Conservation (phyloP, 2,329 filamentous ascomycete species). For the Aspergillus fischeri region DNA sequence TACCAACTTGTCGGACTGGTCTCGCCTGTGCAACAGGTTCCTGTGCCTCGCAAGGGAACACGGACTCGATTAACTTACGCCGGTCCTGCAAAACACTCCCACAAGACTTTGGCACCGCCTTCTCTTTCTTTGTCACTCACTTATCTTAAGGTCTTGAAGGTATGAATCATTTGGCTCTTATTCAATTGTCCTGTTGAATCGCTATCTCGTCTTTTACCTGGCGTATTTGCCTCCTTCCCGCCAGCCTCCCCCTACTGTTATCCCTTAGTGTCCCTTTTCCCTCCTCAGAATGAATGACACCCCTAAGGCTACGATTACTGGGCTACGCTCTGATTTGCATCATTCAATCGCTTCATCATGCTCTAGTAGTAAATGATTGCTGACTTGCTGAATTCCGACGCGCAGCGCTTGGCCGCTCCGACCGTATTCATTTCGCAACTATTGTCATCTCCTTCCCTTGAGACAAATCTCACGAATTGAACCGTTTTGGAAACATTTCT, state of each 20-base stretch:
- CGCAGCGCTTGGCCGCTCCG: constrained; percentile 27
- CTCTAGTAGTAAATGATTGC: constrained; percentile 6
- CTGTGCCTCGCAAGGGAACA: constrained; percentile 9
- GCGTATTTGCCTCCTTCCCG: neutral
- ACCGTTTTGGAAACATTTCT: constrained; percentile 8
- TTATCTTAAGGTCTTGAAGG: constrained; percentile 25
- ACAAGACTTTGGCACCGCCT: constrained; percentile 13
- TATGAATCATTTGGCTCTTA: constrained; percentile 16
- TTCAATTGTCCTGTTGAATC: neutral
- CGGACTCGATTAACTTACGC: constrained; percentile 10
- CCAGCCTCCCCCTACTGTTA: neutral
- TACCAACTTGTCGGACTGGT: constrained; percentile 13
- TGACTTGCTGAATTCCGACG: constrained; percentile 11
- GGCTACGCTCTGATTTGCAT: neutral
- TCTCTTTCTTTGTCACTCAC: constrained; percentile 28
- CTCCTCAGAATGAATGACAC: neutral
- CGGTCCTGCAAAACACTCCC: constrained; percentile 2
- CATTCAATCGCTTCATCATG: neutral
- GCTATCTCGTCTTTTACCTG: neutral
- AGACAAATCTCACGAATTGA: constrained; percentile 10
- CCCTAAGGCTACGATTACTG: neutral
- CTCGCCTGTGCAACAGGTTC: constrained; percentile 15
- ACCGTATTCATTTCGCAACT: constrained; percentile 18
- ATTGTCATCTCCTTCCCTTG: constrained; percentile 8
- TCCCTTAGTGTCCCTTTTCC: neutral